phyloP scores from a whole-genome alignment of 139 green algal species.

The Chloropicon primus region DNA sequence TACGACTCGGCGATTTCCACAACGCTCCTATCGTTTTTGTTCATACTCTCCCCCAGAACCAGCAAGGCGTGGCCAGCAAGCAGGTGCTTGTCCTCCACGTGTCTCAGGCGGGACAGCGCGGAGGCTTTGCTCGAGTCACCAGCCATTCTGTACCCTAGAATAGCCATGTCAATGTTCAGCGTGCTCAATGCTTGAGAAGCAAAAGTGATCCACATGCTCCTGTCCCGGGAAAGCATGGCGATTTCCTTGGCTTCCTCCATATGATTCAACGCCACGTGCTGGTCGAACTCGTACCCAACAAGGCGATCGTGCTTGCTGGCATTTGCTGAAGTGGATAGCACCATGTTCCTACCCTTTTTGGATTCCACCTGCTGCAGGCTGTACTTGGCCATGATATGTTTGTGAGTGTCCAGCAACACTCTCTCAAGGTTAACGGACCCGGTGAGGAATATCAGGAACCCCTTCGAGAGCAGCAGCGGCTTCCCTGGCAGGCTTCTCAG shows the following conservation, averaged over 20 bases:
- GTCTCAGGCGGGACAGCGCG: slow-evolving; percentile 35
- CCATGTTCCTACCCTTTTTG: neutral
- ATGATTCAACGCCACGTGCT: neutral
- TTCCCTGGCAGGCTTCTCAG: neutral
- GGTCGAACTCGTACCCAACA: neutral
- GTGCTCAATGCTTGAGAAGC: slow-evolving; percentile 28
- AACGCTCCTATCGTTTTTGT: slow-evolving; percentile 19
- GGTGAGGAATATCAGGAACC: neutral
- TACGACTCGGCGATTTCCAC: slow-evolving; percentile 37
- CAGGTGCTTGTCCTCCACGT: slow-evolving; percentile 52
- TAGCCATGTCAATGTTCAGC: slow-evolving; percentile 46
- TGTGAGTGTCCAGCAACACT: neutral
- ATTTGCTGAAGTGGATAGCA: neutral
- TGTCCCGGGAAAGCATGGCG: neutral
- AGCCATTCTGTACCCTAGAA: slow-evolving; percentile 34
- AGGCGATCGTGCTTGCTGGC: neutral
- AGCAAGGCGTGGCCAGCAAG: slow-evolving; percentile 50
- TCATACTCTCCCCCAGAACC: slow-evolving; percentile 42
- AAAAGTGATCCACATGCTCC: neutral
- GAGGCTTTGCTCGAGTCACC: slow-evolving; percentile 50
- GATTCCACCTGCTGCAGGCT: neutral
- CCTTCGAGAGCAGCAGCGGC: neutral
- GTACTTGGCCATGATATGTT: neutral
- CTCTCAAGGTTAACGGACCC: neutral
- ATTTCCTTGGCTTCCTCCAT: neutral